Base-by-base conservation (phyloP, 441 rosid genomes). In the Populus tomentosa region DNA sequence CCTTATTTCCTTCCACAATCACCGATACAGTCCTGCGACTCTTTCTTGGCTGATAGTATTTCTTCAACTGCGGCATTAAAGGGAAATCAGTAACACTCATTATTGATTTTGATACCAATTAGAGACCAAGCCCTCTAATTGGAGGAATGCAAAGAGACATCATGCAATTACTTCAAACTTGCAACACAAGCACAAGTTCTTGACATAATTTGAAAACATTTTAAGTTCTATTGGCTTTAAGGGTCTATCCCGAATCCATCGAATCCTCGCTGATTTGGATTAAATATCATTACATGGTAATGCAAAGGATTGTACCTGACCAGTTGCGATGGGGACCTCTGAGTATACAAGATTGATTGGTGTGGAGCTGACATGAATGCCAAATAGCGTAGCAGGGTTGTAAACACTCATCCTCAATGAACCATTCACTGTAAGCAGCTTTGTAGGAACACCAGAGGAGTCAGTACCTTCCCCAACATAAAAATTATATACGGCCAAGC, bases 11-110 rank as follows among this genome's bases (percentile, higher is more conserved):
- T 77, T 87, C 80, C 71, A 96, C 80, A 61, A 80, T 82, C 70
- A 94, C 92, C 21, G 88, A 76, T 70, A 90, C 90, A 1, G 80
- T 82, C 70, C 96, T 81, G 42, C 73, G 87, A 63, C 99, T 94
- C 90, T 96, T 96, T 81, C 94, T 87, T 3, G 97, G 97, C 66
- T 93, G 98, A 79, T 90, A 94, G 80, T 94, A 85, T 78, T 91
- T 90, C 88, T 94, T 93, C 85, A 96, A 78, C 99, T 96, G 91
- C 88, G 87, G 33, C 11, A 69, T 50, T 23, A 26, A 10, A 50
- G 21, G 4, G 56, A 61, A 62, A 77, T 75, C 30, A 59, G 16
- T 26, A 23, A 61, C 6, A 61, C 10, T 61, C 65, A 9, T 23
- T 61, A 21, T 10, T 61, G 11, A 20, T 59, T 53, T 61, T n/a